Conservation (phyloP, 176 grass and related monocot genomes). For the Zoysia japonica region DNA sequence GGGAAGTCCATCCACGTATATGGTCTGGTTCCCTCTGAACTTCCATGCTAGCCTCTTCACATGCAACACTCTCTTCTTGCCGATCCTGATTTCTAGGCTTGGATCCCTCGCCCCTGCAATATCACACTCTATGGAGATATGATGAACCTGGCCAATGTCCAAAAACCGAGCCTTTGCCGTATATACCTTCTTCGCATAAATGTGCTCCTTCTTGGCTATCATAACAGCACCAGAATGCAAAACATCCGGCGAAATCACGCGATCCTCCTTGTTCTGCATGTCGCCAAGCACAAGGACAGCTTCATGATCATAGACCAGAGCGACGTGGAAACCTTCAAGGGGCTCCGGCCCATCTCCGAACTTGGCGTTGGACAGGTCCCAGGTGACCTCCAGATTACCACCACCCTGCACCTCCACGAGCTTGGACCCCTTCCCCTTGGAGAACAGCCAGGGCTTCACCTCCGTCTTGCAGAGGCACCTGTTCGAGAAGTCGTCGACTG, state of each 20-base stretch:
- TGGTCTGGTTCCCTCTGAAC: conserved; percentile 63
- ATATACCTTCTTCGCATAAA: conserved; percentile 56
- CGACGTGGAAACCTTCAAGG: conserved; percentile 46
- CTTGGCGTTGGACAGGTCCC: conserved; percentile 57
- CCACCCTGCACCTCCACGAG: conserved; percentile 32
- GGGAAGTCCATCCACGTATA: conserved; percentile 52
- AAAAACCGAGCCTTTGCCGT: conserved; percentile 43
- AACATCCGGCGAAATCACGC: neutral
- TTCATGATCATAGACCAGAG: conserved; percentile 54
- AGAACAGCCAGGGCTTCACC: conserved; percentile 63
- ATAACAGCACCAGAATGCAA: conserved; percentile 34
- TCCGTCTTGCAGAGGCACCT: conserved; percentile 55
- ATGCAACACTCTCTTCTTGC: conserved; percentile 61
- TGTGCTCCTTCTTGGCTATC: conserved; percentile 61
- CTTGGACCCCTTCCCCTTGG: conserved; percentile 58
- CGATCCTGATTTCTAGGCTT: conserved; percentile 59
- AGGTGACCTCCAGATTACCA: conserved; percentile 43
- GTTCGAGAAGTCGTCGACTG: conserved; percentile 41
- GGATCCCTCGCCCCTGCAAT: conserved; percentile 50
- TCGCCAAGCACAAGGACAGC: conserved; percentile 50
- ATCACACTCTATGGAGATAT: conserved; percentile 55
- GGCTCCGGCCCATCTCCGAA: conserved; percentile 52
- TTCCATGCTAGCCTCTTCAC: conserved; percentile 59
- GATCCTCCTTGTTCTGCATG: conserved; percentile 9
- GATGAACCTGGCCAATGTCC: conserved; percentile 47